These are phyloP conservation scores for Bipolaris cookei DNA, from an alignment of 2,329 filamentous ascomycete species.

Conservation along the genomic window DNA sequence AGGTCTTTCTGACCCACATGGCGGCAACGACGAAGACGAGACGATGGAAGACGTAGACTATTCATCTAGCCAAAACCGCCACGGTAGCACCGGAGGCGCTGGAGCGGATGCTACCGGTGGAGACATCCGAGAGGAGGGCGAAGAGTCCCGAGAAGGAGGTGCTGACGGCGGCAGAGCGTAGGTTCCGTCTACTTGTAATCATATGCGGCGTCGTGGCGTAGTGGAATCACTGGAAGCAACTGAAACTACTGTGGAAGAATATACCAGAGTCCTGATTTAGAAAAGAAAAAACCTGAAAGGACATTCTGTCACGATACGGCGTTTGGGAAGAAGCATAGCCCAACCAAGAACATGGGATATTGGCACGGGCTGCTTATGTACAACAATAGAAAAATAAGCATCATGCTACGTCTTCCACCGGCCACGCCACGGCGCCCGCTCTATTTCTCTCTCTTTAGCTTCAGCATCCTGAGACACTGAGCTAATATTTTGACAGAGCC, in stretches of 20 bases:
- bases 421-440: conserved; percentile 41
- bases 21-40: conserved; percentile 67
- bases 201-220: conserved; percentile 46
- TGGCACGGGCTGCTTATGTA: conserved; percentile 39
- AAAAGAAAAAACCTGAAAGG: conserved; percentile 21
- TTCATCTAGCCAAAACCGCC: conserved; percentile 39
- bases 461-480: conserved; percentile 3
- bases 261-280: conserved; percentile 20
- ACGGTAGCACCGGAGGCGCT: conserved; percentile 71
- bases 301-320: conserved; percentile 37
- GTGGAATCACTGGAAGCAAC: conserved; percentile 36
- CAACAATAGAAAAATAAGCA: conserved; percentile 47
- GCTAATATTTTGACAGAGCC: conserved; percentile 45
- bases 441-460: conserved; percentile 13
- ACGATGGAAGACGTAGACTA: conserved; percentile 65
- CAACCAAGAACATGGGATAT: conserved; percentile 27
- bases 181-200: conserved; percentile 63
- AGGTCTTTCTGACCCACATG: conserved; percentile 61
- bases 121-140: conserved; percentile 88
- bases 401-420: conserved; percentile 34
- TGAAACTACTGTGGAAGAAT: conserved; percentile 28
- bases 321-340: conserved; percentile 38
- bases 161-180: conserved; percentile 99
- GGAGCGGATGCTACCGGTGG: conserved; percentile 87
- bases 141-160: conserved; percentile 86